A percentile compares a stretch with the other conserved stretches of the same genome.
phyloP scores from a whole-genome alignment of 306 rosid species.

The Gastrolobium bilobum region DNA sequence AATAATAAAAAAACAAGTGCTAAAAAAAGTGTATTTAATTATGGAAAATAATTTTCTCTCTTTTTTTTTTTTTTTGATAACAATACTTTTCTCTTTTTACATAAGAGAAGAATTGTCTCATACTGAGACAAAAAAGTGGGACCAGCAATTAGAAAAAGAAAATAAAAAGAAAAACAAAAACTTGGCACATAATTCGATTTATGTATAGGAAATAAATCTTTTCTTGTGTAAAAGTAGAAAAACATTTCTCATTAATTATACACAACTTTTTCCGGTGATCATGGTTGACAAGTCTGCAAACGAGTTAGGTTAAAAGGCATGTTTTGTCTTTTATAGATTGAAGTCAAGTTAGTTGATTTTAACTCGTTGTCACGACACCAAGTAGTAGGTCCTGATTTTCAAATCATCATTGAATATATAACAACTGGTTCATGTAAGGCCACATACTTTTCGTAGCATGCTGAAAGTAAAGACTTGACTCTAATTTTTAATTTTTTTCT shows the following conservation, averaged over 20 bases:
- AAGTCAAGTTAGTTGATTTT: neutral
- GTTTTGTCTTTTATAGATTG: neutral
- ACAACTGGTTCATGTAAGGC: constrained; percentile 5
- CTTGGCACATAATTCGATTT: too few species aligned
- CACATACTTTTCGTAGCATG: neutral
- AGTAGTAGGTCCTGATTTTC: neutral
- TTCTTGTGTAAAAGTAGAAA: too few species aligned
- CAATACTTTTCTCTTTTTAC: neutral
- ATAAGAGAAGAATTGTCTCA: too few species aligned
- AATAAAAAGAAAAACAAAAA: too few species aligned
- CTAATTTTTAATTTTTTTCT: constrained; percentile 17
- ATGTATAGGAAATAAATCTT: too few species aligned
- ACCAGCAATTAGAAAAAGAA: too few species aligned
- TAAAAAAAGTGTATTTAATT: neutral
- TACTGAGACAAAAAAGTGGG: too few species aligned
- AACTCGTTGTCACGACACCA: neutral
- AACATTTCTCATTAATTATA: too few species aligned
- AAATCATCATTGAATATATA: neutral
- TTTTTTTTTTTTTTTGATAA: neutral
- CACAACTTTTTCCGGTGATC: neutral
- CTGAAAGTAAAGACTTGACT: neutral
- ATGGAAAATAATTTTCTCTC: neutral
- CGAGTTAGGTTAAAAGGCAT: neutral
- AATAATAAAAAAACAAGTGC: neutral
- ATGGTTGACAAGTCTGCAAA: neutral